Evolutionary conservation across 1,284 basidiomycete genomes (phyloP).

Genomic region (Marasmius tenuissimus): DNA sequence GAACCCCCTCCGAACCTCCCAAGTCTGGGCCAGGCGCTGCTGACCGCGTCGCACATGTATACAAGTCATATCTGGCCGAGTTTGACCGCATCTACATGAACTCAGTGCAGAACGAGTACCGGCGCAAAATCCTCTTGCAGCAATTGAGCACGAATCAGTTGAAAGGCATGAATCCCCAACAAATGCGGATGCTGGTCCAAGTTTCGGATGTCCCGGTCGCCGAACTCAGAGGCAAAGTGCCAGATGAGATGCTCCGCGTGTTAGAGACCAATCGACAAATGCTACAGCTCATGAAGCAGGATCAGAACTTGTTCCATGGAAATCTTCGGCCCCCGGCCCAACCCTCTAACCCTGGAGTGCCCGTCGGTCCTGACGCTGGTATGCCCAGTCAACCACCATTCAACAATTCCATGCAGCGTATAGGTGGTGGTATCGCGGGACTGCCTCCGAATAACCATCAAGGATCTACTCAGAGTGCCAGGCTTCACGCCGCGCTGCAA

Average conservation of each 20-base stretch:
- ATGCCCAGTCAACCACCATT: background rate
- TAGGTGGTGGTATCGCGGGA: background rate
- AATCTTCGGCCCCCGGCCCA: background rate
- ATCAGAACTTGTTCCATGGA: slow-evolving; percentile 42
- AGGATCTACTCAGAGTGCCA: background rate
- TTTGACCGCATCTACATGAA: slow-evolving; percentile 60
- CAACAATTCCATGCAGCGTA: background rate
- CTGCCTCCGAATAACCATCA: background rate
- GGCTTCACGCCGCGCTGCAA: slow-evolving; percentile 4
- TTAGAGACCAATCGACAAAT: slow-evolving; percentile 56
- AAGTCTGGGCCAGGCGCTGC: slow-evolving; percentile 60
- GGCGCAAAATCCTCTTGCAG: slow-evolving; percentile 1
- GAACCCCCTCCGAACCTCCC: slow-evolving; percentile 51
- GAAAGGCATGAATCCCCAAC: slow-evolving; percentile 22
- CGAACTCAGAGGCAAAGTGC: slow-evolving; percentile 56
- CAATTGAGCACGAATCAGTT: too few species aligned
- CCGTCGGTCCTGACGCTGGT: background rate
- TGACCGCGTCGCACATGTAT: slow-evolving; percentile 56
- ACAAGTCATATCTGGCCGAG: slow-evolving; percentile 52
- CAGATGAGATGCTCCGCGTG: slow-evolving; percentile 49
- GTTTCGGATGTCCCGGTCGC: slow-evolving; percentile 43
- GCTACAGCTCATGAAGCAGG: slow-evolving; percentile 40
- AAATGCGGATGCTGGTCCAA: slow-evolving; percentile 41
- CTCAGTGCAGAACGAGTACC: slow-evolving; percentile 26
- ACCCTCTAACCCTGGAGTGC: background rate